Evolutionary conservation across 139 green algal genomes (phyloP).

Genomic region (Volvox reticuliferus): DNA sequence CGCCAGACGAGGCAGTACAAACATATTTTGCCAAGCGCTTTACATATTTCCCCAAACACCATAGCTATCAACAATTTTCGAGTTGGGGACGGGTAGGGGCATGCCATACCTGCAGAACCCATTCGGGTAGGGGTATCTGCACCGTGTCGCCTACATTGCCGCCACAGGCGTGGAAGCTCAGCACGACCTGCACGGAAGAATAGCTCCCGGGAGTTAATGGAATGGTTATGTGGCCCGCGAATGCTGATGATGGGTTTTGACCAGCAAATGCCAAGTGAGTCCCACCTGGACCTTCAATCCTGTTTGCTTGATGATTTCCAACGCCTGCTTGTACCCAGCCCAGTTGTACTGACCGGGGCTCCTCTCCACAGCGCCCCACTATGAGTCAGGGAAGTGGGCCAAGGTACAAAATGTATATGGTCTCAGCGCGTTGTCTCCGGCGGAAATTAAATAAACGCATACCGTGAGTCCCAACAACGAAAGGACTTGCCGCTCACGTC

Average conservation of each 20-base stretch:
- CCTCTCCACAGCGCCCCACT: conserved; percentile 93
- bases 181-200: conserved; percentile 80
- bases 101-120: conserved; percentile 82
- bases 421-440: too few relatives aligned
- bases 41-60: too few relatives aligned
- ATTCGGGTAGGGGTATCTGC: conserved; percentile 84
- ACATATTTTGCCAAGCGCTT: too few relatives aligned
- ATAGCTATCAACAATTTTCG: too few relatives aligned
- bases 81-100: too few relatives aligned
- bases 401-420: not conserved
- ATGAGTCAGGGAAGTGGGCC: not conserved
- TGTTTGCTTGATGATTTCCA: conserved; percentile 77
- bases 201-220: not conserved
- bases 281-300: conserved; percentile 85
- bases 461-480: not conserved
- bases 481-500: not conserved
- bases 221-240: not conserved
- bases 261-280: not conserved
- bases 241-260: too few relatives aligned
- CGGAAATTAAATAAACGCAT: too few relatives aligned
- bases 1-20: too few relatives aligned
- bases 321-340: conserved; percentile 85
- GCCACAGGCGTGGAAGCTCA: conserved; percentile 95
- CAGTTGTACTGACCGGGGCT: conserved; percentile 87
- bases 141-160: conserved; percentile 94